A percentile compares a stretch with the other conserved stretches of the same genome.
Evolutionary conservation across 1,284 basidiomycete genomes (phyloP).

Genomic region (Chalciporus sp.): DNA sequence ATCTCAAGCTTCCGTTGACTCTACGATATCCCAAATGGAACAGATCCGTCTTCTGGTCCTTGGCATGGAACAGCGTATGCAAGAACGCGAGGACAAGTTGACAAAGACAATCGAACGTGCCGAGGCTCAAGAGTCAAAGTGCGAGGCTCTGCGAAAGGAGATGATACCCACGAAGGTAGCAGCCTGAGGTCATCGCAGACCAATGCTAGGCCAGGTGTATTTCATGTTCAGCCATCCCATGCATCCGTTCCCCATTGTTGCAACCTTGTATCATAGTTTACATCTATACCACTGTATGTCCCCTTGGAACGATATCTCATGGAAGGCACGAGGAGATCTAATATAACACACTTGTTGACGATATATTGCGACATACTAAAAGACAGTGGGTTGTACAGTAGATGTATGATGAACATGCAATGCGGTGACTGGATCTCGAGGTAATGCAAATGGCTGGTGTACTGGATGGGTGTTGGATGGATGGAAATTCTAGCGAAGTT

Average conservation of each 20-base stretch:
- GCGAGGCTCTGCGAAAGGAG: constrained; percentile 28
- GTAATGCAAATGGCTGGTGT: constrained; percentile 26
- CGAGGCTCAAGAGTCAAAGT: constrained; percentile 54
- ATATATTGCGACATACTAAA: constrained; percentile 34
- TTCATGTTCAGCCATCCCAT: constrained; percentile 12
- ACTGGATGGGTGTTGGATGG: constrained; percentile 11
- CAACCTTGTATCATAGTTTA: constrained; percentile 25
- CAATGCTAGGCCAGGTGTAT: constrained; percentile 2
- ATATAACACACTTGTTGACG: constrained; percentile 25
- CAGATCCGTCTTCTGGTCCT: constrained; percentile 69
- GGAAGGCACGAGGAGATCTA: not conserved
- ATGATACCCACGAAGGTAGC: constrained; percentile 19
- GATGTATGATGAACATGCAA: constrained; percentile 29
- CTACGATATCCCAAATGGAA: constrained; percentile 60
- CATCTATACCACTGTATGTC: constrained; percentile 19
- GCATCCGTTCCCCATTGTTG: constrained; percentile 9
- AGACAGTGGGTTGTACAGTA: constrained; percentile 30
- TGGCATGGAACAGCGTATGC: constrained; percentile 76
- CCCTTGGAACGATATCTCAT: not conserved
- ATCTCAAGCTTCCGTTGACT: constrained; percentile 25
- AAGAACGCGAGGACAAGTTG: constrained; percentile 64
- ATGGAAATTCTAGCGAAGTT: constrained; percentile 32
- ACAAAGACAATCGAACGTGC: constrained; percentile 61
- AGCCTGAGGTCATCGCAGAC: constrained; percentile 1
- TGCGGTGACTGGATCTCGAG: constrained; percentile 24